Percentiles rank a stretch among this genome's conserved stretches.
Evolutionary conservation across 305 asterid species (phyloP).

Genomic region (Fraxinus dipetala): DNA sequence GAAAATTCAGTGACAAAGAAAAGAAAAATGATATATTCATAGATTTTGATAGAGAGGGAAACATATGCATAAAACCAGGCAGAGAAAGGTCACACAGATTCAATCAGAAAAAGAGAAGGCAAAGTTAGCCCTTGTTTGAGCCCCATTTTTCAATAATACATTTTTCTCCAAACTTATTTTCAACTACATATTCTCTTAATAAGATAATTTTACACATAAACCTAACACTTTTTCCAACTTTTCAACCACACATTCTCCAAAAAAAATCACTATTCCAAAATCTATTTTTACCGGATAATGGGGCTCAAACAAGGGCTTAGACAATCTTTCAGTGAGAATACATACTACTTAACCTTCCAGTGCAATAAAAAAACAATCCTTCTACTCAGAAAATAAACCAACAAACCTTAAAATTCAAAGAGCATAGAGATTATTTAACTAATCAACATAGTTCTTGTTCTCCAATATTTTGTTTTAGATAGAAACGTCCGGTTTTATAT

Average conservation of each 20-base stretch:
- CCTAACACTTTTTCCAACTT: no score
- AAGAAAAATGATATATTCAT: neutral
- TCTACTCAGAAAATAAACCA: conserved; percentile 5
- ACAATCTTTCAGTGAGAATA: conserved; percentile 3
- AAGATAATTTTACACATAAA: no score
- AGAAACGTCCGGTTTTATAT: neutral
- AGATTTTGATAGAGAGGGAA: neutral
- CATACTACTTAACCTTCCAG: neutral
- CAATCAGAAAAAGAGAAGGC: neutral
- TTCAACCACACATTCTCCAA: no score
- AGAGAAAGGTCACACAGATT: neutral
- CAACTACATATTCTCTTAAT: no score
- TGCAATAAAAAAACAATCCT: conserved; percentile 7
- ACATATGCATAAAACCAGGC: conserved; percentile 3
- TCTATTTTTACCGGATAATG: no score
- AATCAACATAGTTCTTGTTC: conserved; percentile 1
- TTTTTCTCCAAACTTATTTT: no score
- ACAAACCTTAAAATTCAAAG: conserved; percentile 11
- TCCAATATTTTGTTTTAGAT: neutral
- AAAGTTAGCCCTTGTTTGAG: neutral
- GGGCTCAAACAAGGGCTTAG: neutral
- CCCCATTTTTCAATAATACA: no score
- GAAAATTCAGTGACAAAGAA: conserved; percentile 1
- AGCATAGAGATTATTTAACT: neutral
- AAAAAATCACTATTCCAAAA: no score